Evolutionary conservation across 139 green algal genomes (phyloP).

Genomic region (Pseudopediastrum boryanum): DNA sequence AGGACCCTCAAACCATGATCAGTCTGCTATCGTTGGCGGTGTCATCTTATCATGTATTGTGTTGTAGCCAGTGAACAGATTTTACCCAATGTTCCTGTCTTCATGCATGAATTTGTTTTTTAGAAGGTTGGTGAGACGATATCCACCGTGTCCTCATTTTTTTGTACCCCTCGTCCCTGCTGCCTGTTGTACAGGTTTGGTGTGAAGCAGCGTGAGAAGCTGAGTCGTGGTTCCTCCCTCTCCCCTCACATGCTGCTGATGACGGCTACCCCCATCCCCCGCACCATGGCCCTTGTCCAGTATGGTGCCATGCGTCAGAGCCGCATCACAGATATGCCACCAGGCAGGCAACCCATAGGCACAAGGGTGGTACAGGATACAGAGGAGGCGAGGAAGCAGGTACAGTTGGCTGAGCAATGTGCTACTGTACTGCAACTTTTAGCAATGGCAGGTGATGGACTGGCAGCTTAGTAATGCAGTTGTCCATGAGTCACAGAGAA

Average conservation of each 20-base stretch:
- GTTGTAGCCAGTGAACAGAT: not conserved
- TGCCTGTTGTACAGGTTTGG: slow-evolving; percentile 75
- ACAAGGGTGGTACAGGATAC: slow-evolving; percentile 50
- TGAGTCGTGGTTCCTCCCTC: slow-evolving; percentile 56
- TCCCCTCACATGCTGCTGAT: slow-evolving; percentile 92
- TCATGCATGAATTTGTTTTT: not conserved
- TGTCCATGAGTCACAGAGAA: no score
- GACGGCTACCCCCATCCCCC: slow-evolving; percentile 96
- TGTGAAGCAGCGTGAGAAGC: slow-evolving; percentile 78
- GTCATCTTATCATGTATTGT: not conserved
- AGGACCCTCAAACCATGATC: no score
- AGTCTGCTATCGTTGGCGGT: no score
- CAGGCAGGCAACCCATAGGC: slow-evolving; percentile 67
- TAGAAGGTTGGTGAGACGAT: not conserved
- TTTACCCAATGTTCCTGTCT: not conserved
- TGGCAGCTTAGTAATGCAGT: no score
- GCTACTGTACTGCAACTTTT: no score
- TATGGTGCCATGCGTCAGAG: slow-evolving; percentile 70
- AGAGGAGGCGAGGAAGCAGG: slow-evolving; percentile 34
- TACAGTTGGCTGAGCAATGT: no score
- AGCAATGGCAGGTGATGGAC: no score
- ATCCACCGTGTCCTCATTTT: not conserved
- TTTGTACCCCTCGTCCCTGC: not conserved
- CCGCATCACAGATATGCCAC: slow-evolving; percentile 74
- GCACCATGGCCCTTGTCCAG: slow-evolving; percentile 83